phyloP scores from a whole-genome alignment of 179 eudicot species.

The Spergularia azorica region DNA sequence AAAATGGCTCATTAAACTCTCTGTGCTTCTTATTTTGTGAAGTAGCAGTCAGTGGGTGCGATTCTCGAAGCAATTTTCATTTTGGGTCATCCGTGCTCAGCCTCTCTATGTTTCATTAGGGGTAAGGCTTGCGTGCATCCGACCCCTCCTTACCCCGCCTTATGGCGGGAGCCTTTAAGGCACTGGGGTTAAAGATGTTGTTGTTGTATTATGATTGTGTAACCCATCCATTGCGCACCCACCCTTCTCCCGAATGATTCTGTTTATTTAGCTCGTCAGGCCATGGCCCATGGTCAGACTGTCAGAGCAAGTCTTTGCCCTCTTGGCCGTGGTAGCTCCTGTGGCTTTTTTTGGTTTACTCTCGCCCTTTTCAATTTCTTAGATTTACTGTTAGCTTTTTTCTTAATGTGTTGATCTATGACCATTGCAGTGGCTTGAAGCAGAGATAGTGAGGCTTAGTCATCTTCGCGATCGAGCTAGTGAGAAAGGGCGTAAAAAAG shows the following conservation, averaged over 20 bases:
- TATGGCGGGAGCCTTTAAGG: too few relatives aligned
- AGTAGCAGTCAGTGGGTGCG: too few relatives aligned
- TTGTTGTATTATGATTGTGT: not conserved
- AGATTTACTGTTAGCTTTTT: conserved; percentile 1
- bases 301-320: not conserved
- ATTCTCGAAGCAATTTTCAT: too few relatives aligned
- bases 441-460: conserved; percentile 70
- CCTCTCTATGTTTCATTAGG: too few relatives aligned
- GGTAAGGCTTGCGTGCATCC: too few relatives aligned
- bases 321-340: not conserved
- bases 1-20: too few relatives aligned
- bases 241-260: not conserved
- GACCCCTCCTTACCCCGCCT: too few relatives aligned
- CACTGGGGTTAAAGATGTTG: too few relatives aligned
- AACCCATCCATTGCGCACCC: not conserved
- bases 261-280: not conserved
- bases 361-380: not conserved
- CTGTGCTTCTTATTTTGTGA: too few relatives aligned
- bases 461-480: conserved; percentile 99
- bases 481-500: conserved; percentile 85
- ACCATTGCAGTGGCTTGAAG: conserved; percentile 82
- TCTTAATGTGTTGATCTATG: not conserved
- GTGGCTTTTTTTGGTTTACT: not conserved
- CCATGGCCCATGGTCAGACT: not conserved
- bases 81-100: too few relatives aligned